phyloP scores from a whole-genome alignment of 805 yeast genomes.

The Barnettozyma sucrosica region DNA sequence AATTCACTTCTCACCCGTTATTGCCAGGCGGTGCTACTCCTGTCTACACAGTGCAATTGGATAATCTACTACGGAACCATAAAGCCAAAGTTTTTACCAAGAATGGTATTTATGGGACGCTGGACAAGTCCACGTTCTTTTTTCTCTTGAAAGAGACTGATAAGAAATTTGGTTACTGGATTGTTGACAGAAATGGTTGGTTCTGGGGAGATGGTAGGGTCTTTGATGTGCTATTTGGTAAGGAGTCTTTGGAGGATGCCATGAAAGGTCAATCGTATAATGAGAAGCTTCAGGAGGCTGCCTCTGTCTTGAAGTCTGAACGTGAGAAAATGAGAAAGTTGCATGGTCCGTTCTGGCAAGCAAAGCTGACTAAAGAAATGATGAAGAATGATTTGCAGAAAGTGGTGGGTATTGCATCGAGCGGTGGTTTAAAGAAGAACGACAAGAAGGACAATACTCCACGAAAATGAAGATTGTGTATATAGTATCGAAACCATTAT shows the following conservation, averaged over 20 bases:
- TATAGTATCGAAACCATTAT: background rate
- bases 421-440: slow-evolving; percentile 6
- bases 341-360: slow-evolving; percentile 22
- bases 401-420: slow-evolving; percentile 15
- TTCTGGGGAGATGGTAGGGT: slow-evolving; percentile 92
- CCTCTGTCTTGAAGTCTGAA: slow-evolving; percentile 17
- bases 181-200: slow-evolving; percentile 77
- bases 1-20: slow-evolving; percentile 69
- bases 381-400: slow-evolving; percentile 18
- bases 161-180: slow-evolving; percentile 51
- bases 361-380: slow-evolving; percentile 17
- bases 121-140: slow-evolving; percentile 68
- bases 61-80: slow-evolving; percentile 47
- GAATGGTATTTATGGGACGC: slow-evolving; percentile 82
- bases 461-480: background rate
- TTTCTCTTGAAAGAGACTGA: slow-evolving; percentile 61
- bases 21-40: slow-evolving; percentile 72
- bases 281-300: slow-evolving; percentile 20
- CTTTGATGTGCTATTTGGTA: slow-evolving; percentile 75
- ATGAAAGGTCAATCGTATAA: slow-evolving; percentile 33
- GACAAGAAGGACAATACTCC: background rate
- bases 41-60: slow-evolving; percentile 59
- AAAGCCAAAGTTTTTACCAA: slow-evolving; percentile 76
- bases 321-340: slow-evolving; percentile 17
- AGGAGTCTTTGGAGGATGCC: slow-evolving; percentile 70